Conservation (phyloP, 768 basidiomycete genomes). For the Pulveroboletus sp. region DNA sequence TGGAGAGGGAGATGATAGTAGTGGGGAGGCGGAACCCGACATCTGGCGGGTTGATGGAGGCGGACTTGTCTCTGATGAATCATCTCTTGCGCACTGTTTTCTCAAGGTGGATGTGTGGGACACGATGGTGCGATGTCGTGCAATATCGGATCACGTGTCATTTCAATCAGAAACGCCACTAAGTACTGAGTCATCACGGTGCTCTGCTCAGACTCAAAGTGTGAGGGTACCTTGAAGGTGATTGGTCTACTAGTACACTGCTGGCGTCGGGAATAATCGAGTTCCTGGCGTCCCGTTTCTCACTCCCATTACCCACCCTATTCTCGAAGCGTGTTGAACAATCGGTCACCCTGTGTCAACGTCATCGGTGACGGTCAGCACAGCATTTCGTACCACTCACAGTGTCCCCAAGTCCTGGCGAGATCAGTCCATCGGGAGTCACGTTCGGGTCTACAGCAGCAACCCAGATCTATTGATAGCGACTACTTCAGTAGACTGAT, state of each 20-base stretch:
- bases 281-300: neutral
- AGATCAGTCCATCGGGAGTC: constrained; percentile 73
- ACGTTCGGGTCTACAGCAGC: constrained; percentile 75
- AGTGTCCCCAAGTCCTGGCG: constrained; percentile 89
- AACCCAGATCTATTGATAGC: constrained; percentile 76
- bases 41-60: neutral
- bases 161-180: no score
- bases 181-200: no score
- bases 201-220: no score
- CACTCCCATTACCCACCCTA: constrained; percentile 15
- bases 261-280: neutral
- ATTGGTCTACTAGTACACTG: no score
- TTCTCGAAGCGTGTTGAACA: constrained; percentile 67
- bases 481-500: neutral
- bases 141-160: constrained; percentile 30
- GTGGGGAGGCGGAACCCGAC: constrained; percentile 1
- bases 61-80: no score
- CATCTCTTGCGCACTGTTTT: no score
- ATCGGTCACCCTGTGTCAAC: constrained; percentile 66
- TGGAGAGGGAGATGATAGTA: constrained; percentile 21
- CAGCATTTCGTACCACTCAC: constrained; percentile 41
- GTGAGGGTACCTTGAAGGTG: no score
- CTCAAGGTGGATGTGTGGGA: constrained; percentile 18
- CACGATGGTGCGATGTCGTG: constrained; percentile 30
- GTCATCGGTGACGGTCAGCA: neutral